A percentile compares a stretch with the other conserved stretches of the same genome.
These are phyloP conservation scores for Colletotrichum sp. DNA, from an alignment of 2,329 filamentous ascomycete genomes.

Conservation along the genomic window DNA sequence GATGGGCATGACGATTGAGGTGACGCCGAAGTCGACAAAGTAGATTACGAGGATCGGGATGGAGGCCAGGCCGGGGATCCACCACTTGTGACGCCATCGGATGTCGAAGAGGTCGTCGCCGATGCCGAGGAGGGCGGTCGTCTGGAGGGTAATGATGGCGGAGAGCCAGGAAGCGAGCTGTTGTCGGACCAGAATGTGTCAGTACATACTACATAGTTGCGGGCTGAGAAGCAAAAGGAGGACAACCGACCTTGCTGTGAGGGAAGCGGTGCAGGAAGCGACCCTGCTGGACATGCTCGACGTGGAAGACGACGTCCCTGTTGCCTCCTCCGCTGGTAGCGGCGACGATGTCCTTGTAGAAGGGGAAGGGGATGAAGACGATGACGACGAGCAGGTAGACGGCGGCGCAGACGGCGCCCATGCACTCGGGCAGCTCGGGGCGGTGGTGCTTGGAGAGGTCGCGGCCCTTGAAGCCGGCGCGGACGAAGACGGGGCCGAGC, in stretches of 20 bases:
- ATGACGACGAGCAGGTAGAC: conserved; percentile 92
- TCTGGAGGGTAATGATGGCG: conserved; percentile 90
- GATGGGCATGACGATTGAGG: conserved; percentile 89
- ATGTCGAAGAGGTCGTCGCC: conserved; percentile 98
- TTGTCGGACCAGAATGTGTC: background rate
- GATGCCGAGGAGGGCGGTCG: conserved; percentile 88
- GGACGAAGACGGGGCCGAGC: conserved; percentile 90
- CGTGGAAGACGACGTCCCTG: conserved; percentile 79
- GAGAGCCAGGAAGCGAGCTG: conserved; percentile 94
- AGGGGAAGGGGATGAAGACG: conserved; percentile 93
- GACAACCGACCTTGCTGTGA: conserved; percentile 77
- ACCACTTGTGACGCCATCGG: conserved; percentile 97
- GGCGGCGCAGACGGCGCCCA: conserved; percentile 92
- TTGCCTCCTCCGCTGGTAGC: conserved; percentile 95
- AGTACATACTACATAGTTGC: background rate
- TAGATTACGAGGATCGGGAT: conserved; percentile 96
- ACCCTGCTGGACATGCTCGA: conserved; percentile 78
- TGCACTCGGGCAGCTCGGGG: conserved; percentile 88
- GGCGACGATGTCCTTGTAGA: conserved; percentile 97
- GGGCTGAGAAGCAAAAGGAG: background rate
- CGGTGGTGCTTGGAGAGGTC: conserved; percentile 78
- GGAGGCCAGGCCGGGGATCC: conserved; percentile 92
- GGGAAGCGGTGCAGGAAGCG: conserved; percentile 91
- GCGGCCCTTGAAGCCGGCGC: conserved; percentile 84
- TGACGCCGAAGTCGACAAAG: conserved; percentile 98